Conservation (phyloP, 169 alveolate species). For the Plasmodium vinckei region DNA sequence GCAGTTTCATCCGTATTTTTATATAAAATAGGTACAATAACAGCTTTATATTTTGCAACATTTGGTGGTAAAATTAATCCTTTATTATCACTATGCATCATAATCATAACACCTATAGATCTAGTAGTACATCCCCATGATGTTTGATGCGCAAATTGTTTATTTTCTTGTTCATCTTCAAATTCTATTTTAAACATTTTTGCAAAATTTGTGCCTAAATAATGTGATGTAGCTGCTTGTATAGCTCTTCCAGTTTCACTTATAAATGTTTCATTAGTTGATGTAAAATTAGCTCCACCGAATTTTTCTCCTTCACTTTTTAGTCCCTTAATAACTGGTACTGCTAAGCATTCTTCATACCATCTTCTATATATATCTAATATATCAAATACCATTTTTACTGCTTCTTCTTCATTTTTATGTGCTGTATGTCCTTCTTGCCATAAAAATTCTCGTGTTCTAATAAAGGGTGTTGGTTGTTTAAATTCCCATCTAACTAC, state of each 20-base stretch:
- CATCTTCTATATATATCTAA: slow-evolving; percentile 92
- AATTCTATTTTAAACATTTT: slow-evolving; percentile 96
- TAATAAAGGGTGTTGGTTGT: slow-evolving; percentile 99
- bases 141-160: slow-evolving; percentile 95
- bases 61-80: slow-evolving; percentile 99
- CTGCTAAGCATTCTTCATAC: slow-evolving; percentile 97
- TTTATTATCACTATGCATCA: slow-evolving; percentile 98
- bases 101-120: slow-evolving; percentile 95
- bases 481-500: slow-evolving; percentile 99
- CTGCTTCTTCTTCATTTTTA: slow-evolving; percentile 97
- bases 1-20: slow-evolving; percentile 81
- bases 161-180: slow-evolving; percentile 92
- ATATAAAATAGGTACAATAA: slow-evolving; percentile 94
- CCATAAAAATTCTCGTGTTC: slow-evolving; percentile 99
- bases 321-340: slow-evolving; percentile 98
- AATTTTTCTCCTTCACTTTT: slow-evolving; percentile 98
- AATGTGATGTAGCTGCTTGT: slow-evolving; percentile 99
- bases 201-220: slow-evolving; percentile 98
- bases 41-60: slow-evolving; percentile 96
- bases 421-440: slow-evolving; percentile 99
- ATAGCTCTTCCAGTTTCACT: slow-evolving; percentile 99
- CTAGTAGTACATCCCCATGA: slow-evolving; percentile 99
- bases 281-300: slow-evolving; percentile 99
- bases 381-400: slow-evolving; percentile 91
- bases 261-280: slow-evolving; percentile 97